phyloP scores from a whole-genome alignment of 1,284 basidiomycete genomes.

The Waitea zeae region DNA sequence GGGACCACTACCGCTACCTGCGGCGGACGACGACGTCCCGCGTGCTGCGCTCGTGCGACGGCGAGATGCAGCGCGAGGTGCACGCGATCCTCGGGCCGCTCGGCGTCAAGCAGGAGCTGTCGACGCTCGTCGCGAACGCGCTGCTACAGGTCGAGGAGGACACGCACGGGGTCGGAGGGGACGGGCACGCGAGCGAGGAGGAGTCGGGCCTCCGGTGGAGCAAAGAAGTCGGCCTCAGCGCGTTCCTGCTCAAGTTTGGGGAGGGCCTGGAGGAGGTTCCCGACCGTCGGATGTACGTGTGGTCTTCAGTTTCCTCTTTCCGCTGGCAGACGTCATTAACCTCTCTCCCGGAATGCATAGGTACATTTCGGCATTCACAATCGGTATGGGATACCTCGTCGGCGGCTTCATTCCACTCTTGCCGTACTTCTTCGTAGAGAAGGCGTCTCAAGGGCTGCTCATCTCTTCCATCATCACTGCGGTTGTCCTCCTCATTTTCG shows the following conservation, averaged over 20 bases:
- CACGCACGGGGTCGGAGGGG: slow-evolving; percentile 9
- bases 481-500: slow-evolving; percentile 76
- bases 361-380: slow-evolving; percentile 84
- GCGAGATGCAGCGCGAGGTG: slow-evolving; percentile 94
- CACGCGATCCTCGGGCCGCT: slow-evolving; percentile 75
- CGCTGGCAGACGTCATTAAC: too few relatives aligned
- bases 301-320: too few relatives aligned
- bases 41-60: slow-evolving; percentile 73
- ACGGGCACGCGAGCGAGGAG: slow-evolving; percentile 20
- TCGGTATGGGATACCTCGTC: slow-evolving; percentile 74
- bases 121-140: slow-evolving; percentile 61
- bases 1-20: slow-evolving; percentile 84
- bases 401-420: slow-evolving; percentile 80
- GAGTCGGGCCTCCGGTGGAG: slow-evolving; percentile 42
- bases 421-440: slow-evolving; percentile 78
- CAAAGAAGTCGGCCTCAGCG: slow-evolving; percentile 66
- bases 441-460: slow-evolving; percentile 47
- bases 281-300: slow-evolving; percentile 17
- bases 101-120: slow-evolving; percentile 74
- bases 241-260: slow-evolving; percentile 88
- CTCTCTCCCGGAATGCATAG: too few relatives aligned
- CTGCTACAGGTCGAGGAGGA: slow-evolving; percentile 48
- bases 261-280: slow-evolving; percentile 71
- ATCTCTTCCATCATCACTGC: slow-evolving; percentile 65
- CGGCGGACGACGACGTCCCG: slow-evolving; percentile 61